These are phyloP conservation scores for Trichoderma koningiopsis DNA, from an alignment of 2,329 filamentous ascomycete species.

Conservation along the genomic window DNA sequence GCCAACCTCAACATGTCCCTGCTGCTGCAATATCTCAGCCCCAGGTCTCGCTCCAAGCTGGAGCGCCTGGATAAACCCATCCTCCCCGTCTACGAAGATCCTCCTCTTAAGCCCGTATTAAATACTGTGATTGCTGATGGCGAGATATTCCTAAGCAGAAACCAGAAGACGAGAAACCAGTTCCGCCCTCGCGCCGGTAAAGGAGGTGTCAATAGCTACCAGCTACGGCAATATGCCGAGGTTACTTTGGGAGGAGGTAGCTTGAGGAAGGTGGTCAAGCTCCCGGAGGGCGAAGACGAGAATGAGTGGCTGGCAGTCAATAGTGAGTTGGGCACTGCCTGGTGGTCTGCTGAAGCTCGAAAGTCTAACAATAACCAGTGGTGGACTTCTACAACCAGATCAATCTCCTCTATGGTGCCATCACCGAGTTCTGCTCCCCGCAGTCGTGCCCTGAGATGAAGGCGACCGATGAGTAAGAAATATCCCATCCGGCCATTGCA, in stretches of 20 bases:
- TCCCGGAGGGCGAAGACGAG: slow-evolving; percentile 95
- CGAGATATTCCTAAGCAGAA: slow-evolving; percentile 53
- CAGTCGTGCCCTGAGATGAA: slow-evolving; percentile 99
- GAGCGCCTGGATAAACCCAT: slow-evolving; percentile 37
- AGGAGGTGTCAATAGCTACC: slow-evolving; percentile 83
- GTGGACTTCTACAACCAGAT: slow-evolving; percentile 99
- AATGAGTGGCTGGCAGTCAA: slow-evolving; percentile 99
- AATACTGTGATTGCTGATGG: slow-evolving; percentile 37
- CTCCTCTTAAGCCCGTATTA: slow-evolving; percentile 30
- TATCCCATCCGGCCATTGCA: background rate
- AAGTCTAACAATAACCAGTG: slow-evolving; percentile 55
- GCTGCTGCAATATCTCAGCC: slow-evolving; percentile 40
- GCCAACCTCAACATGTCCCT: slow-evolving; percentile 30
- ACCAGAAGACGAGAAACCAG: slow-evolving; percentile 83
- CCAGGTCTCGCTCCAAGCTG: slow-evolving; percentile 39
- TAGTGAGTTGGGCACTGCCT: slow-evolving; percentile 57
- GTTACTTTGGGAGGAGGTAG: slow-evolving; percentile 94
- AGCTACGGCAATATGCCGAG: slow-evolving; percentile 96
- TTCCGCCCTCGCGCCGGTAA: slow-evolving; percentile 90
- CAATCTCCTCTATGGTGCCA: slow-evolving; percentile 96
- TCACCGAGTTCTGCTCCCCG: slow-evolving; percentile 98
- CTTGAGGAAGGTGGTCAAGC: slow-evolving; percentile 91
- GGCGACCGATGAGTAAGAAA: slow-evolving; percentile 91
- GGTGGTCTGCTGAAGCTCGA: background rate
- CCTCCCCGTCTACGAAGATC: slow-evolving; percentile 38